These are phyloP conservation scores for Penicillium brasilianum DNA, from an alignment of 2,329 filamentous ascomycete species.

Conservation along the genomic window DNA sequence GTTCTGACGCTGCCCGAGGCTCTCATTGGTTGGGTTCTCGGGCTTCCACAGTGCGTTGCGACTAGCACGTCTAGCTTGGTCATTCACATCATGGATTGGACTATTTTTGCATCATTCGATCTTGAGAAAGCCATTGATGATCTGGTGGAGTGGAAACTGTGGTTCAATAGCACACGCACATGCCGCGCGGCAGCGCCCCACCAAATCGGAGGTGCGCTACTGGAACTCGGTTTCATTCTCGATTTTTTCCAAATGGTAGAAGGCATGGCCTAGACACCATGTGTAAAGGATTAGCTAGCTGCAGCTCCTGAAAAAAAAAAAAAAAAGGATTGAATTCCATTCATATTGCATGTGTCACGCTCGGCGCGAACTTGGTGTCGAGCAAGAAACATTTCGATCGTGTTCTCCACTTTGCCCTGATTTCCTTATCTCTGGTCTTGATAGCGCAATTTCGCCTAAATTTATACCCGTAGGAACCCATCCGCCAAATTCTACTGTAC, in stretches of 20 bases:
- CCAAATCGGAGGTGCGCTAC: background rate
- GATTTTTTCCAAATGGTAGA: background rate
- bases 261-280: background rate
- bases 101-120: conserved; percentile 9
- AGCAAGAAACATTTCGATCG: too few relatives aligned
- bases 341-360: too few relatives aligned
- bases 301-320: background rate
- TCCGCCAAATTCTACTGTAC: background rate
- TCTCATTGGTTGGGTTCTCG: background rate
- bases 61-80: background rate
- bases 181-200: conserved; percentile 24
- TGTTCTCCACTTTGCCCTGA: background rate
- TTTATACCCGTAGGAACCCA: background rate
- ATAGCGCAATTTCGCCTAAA: background rate
- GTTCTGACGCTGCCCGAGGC: background rate
- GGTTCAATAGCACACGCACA: conserved; percentile 15
- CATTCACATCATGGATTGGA: background rate
- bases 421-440: background rate
- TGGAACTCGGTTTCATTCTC: background rate
- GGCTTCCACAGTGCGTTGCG: background rate
- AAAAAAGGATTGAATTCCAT: too few relatives aligned
- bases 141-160: conserved; percentile 1
- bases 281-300: background rate
- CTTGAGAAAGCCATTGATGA: conserved; percentile 2
- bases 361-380: too few relatives aligned